phyloP scores from a whole-genome alignment of 257 asterid genomes.

The Henckelia pumila region DNA sequence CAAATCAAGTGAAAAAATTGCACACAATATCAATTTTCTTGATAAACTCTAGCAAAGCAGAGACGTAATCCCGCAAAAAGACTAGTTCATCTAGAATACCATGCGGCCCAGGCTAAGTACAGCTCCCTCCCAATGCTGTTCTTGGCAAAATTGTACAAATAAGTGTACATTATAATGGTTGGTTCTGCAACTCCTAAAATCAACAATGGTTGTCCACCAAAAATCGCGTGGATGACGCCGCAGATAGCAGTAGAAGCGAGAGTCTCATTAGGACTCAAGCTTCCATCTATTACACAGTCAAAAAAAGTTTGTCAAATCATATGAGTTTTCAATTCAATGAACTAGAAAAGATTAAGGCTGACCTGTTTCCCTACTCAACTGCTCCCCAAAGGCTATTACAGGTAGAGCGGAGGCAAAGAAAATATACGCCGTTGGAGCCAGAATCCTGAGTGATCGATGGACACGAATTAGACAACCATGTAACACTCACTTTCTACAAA shows the following conservation, averaged over 20 bases:
- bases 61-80: not conserved
- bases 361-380: slow-evolving; percentile 61
- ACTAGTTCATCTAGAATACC: slow-evolving; percentile 41
- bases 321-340: not conserved
- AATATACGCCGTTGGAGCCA: slow-evolving; percentile 65
- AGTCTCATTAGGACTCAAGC: slow-evolving; percentile 51
- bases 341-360: not conserved
- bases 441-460: slow-evolving; percentile 35
- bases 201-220: slow-evolving; percentile 92
- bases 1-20: not conserved
- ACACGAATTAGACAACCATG: not conserved
- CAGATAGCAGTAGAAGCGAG: slow-evolving; percentile 84
- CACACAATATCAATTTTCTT: not conserved
- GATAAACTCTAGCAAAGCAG: not conserved
- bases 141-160: slow-evolving; percentile 60
- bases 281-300: slow-evolving; percentile 28
- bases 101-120: slow-evolving; percentile 87
- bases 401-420: slow-evolving; percentile 70
- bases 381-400: slow-evolving; percentile 67
- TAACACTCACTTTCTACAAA: not conserved
- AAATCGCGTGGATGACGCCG: slow-evolving; percentile 74
- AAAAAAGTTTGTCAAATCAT: slow-evolving; percentile 3
- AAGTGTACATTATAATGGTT: slow-evolving; percentile 84
- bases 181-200: slow-evolving; percentile 97
- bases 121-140: slow-evolving; percentile 58